Base-by-base conservation (phyloP, 192 early-diverging fungal species). In the Podila minutissima region DNA sequence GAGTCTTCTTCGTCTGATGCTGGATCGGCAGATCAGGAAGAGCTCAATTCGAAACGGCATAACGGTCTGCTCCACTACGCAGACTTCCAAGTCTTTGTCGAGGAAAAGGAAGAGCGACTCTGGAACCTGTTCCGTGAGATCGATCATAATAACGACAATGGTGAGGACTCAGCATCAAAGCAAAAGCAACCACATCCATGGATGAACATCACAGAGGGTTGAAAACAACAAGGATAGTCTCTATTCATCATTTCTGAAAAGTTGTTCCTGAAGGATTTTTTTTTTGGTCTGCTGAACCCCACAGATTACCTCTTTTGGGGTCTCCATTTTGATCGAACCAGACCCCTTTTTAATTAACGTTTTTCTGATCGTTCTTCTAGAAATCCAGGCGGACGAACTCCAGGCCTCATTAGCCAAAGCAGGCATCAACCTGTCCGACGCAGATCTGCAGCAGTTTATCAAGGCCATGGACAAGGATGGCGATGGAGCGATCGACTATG, bases 51-150 rank as follows among this genome's bases (percentile, higher is more conserved):
- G 26, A 61, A 61, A 61, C 59, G 51, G 55, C 55, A 64, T 35
- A 64, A 84, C 58, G 86, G 83, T 9, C 50, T 82, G 5, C 71
- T 91, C 38, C 83, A 79, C 22, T 87, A 84, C 74, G 67, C 84
- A n/a, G 88, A 90, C 61, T 91, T 91, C 70, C 83, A 84, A 51
- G 69, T 84, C 55, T 94, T 92, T 83, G 88, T 93, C 4, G 75
- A 88, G 20, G 84, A 89, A 62, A 92, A 92, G 66, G 93, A 93
- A 69, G 75, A 84, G 62, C 87, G 92, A 60, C 75, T 94, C 22
- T 87, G 85, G 86, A 69, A 83, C 17, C 77, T 92, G 19, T 94
- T 94, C 81, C 38, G 82, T 48, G 78, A 91, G 83, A 92, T 92
- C 51, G 91, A 93, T 68, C 83, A 88, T 49, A 82, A 83, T 46